phyloP scores from a whole-genome alignment of 345 rosid genomes.

The Arabidopsis suecica region DNA sequence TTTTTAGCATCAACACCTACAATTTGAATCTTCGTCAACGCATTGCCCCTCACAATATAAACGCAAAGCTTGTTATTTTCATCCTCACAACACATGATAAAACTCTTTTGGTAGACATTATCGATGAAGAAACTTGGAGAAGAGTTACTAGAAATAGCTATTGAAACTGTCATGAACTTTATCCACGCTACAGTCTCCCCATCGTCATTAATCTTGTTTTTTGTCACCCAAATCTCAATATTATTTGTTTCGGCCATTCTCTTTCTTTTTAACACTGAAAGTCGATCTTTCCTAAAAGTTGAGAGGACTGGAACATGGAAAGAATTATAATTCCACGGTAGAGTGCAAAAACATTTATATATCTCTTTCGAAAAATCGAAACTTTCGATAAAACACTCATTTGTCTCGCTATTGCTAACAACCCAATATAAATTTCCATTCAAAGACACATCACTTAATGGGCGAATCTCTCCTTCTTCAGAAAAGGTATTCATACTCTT shows the following conservation, averaged over 20 bases:
- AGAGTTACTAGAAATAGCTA: not conserved
- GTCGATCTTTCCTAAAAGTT: not conserved
- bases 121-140: not conserved
- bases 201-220: not conserved
- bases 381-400: not conserved
- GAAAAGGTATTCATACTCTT: not conserved
- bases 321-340: not conserved
- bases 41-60: not conserved
- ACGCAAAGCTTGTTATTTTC: not conserved
- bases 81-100: not conserved
- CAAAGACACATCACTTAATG: not conserved
- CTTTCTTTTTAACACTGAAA: not conserved
- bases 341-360: not conserved
- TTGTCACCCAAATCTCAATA: slow-evolving; percentile 6
- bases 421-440: not conserved
- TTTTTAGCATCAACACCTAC: not conserved
- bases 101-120: not conserved
- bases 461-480: not conserved
- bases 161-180: not conserved
- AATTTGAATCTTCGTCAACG: not conserved
- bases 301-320: not conserved
- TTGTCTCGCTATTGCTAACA: not conserved
- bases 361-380: not conserved
- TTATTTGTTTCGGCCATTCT: not conserved
- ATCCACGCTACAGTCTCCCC: not conserved